These are phyloP conservation scores for Hymenoscyphus salicellus DNA, from an alignment of 2,329 filamentous ascomycete genomes.

Conservation along the genomic window DNA sequence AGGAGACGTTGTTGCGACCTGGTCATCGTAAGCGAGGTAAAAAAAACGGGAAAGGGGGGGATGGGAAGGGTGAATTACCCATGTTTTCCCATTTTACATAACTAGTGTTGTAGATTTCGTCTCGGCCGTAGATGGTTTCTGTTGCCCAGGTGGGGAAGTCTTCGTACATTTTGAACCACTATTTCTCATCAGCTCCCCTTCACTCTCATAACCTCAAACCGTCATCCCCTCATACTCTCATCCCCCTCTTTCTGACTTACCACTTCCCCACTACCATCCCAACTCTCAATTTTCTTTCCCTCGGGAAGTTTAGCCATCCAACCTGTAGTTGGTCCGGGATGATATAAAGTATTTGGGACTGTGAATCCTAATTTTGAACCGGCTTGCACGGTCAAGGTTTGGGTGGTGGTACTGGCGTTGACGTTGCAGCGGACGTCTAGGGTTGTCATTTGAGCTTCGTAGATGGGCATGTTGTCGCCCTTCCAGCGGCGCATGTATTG, in stretches of 20 bases:
- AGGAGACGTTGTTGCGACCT: background rate
- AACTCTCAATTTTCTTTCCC: background rate
- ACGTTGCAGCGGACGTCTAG: slow-evolving; percentile 5
- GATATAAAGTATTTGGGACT: background rate
- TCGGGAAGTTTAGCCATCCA: background rate
- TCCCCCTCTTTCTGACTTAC: no score
- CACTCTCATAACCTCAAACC: no score
- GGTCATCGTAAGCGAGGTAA: background rate
- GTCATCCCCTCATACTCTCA: no score
- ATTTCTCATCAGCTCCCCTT: no score
- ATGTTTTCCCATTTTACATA: slow-evolving; percentile 1
- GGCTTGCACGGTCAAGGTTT: background rate
- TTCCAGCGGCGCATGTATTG: slow-evolving; percentile 5
- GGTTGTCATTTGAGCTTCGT: background rate
- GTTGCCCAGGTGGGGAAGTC: slow-evolving; percentile 1
- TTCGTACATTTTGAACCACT: slow-evolving; percentile 9
- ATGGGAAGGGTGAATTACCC: background rate
- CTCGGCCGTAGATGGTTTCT: no score
- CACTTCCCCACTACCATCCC: background rate
- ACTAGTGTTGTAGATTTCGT: background rate
- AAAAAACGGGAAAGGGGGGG: background rate
- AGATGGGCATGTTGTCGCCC: slow-evolving; percentile 6
- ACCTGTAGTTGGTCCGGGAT: slow-evolving; percentile 2
- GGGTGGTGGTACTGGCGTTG: background rate
- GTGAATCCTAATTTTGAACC: background rate